These are phyloP conservation scores for Trichoderma aggressivum DNA, from an alignment of 2,329 filamentous ascomycete genomes.

Conservation along the genomic window DNA sequence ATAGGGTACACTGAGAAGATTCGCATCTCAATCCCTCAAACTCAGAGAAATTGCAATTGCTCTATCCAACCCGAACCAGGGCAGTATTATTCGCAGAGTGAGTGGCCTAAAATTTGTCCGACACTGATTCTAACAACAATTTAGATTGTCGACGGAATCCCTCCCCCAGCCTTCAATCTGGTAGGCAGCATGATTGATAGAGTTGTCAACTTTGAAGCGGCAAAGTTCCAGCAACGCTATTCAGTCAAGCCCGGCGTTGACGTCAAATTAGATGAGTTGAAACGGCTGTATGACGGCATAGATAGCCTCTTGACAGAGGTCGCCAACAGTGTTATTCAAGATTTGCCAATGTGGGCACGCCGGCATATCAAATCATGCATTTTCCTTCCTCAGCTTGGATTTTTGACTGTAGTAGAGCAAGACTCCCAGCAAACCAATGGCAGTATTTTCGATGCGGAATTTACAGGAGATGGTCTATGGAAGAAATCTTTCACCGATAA, in stretches of 20 bases:
- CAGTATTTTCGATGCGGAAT: slow-evolving; percentile 62
- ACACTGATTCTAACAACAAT: neutral
- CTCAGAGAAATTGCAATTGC: slow-evolving; percentile 58
- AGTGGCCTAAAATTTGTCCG: slow-evolving; percentile 34
- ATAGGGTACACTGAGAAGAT: slow-evolving; percentile 71
- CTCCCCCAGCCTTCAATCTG: slow-evolving; percentile 55
- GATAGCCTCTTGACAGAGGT: slow-evolving; percentile 68
- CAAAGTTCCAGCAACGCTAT: slow-evolving; percentile 66
- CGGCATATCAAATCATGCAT: slow-evolving; percentile 68
- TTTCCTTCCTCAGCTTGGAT: slow-evolving; percentile 89
- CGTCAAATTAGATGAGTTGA: slow-evolving; percentile 71
- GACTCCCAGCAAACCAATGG: slow-evolving; percentile 50
- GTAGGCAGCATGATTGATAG: slow-evolving; percentile 70
- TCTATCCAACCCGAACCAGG: slow-evolving; percentile 22
- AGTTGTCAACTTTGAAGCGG: slow-evolving; percentile 77
- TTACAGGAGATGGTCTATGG: slow-evolving; percentile 61
- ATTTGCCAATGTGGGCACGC: slow-evolving; percentile 58
- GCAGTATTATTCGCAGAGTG: slow-evolving; percentile 34
- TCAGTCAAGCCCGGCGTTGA: slow-evolving; percentile 72
- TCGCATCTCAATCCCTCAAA: slow-evolving; percentile 67
- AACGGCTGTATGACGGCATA: slow-evolving; percentile 73
- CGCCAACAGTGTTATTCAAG: slow-evolving; percentile 58
- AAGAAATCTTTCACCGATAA: slow-evolving; percentile 72
- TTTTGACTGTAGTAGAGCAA: slow-evolving; percentile 70
- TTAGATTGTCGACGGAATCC: slow-evolving; percentile 50